Percentiles rank a stretch among this genome's conserved stretches.
Evolutionary conservation across 2,329 filamentous ascomycete genomes (phyloP).

Genomic region (Apiospora aurea): DNA sequence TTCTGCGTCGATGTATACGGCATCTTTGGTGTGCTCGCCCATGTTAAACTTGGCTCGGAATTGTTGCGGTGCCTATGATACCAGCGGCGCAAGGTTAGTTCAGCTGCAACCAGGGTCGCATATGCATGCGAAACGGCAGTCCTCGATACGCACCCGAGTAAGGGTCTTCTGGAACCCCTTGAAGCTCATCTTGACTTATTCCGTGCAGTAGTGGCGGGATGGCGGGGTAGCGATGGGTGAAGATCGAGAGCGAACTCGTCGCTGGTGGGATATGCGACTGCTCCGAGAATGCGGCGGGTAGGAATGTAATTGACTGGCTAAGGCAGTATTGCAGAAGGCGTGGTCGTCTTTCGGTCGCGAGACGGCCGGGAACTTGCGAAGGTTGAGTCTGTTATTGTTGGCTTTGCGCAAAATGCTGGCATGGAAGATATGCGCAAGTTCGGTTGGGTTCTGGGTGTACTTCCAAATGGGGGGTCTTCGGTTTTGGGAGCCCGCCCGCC

Average conservation of each 20-base stretch:
- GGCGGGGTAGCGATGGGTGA: neutral
- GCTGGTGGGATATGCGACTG: neutral
- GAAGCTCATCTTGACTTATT: conserved; percentile 78
- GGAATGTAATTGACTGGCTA: neutral
- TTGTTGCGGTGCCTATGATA: conserved; percentile 79
- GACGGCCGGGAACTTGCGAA: neutral
- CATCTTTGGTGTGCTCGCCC: conserved; percentile 93
- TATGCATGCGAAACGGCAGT: conserved; percentile 7
- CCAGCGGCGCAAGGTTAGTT: conserved; percentile 5
- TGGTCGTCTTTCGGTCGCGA: neutral
- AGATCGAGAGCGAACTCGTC: neutral
- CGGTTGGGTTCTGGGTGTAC: conserved; percentile 10
- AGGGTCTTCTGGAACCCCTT: conserved; percentile 94
- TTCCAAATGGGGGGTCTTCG: neutral
- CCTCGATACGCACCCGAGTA: conserved; percentile 69
- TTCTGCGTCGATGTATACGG: conserved; percentile 93
- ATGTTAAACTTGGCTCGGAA: conserved; percentile 94
- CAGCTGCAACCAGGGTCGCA: neutral
- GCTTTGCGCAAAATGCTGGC: neutral
- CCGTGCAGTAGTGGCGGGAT: neutral
- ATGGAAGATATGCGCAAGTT: conserved; percentile 21
- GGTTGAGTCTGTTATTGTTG: conserved; percentile 1
- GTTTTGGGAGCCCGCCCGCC: conserved; percentile 15
- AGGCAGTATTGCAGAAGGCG: neutral
- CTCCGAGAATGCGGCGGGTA: neutral